Evolutionary conservation across 305 asterid genomes (phyloP).

Genomic region (Fraxinus nigra): DNA sequence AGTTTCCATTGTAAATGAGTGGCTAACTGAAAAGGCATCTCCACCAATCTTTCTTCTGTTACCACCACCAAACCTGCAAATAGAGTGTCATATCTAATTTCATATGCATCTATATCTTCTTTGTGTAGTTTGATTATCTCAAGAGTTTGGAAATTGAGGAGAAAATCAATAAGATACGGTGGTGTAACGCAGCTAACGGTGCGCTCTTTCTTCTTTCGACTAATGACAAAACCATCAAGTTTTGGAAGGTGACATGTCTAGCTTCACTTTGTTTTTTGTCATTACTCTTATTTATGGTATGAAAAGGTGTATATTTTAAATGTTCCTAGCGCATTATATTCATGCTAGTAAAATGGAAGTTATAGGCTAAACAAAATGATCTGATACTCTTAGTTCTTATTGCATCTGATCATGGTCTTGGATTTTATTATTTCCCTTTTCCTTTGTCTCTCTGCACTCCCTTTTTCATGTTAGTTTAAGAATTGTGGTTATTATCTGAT

Average conservation of each 20-base stretch:
- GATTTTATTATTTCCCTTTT: conserved; percentile 15
- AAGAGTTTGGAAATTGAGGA: conserved; percentile 99
- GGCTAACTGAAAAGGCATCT: not conserved
- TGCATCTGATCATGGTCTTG: conserved; percentile 13
- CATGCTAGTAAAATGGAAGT: conserved; percentile 6
- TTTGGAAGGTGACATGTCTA: conserved; percentile 70
- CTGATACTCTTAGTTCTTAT: conserved; percentile 15
- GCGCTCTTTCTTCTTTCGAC: conserved; percentile 94
- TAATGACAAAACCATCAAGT: conserved; percentile 95
- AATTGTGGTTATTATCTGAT: not conserved
- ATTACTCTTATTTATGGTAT: not conserved
- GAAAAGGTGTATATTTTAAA: not conserved
- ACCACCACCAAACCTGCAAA: not conserved
- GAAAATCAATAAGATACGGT: conserved; percentile 94
- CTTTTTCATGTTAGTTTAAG: not conserved
- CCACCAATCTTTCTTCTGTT: not conserved
- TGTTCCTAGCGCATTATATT: conserved; percentile 16
- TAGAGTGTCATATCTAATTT: conserved; percentile 2
- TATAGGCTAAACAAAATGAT: conserved; percentile 13
- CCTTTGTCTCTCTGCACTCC: not conserved
- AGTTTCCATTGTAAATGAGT: not conserved
- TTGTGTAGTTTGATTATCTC: conserved; percentile 83
- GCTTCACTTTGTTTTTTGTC: conserved; percentile 3
- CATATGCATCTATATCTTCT: conserved; percentile 17
- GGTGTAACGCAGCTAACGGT: conserved; percentile 96